Evolutionary conservation across 352 stramenopile genomes (phyloP).

Genomic region (Proteromonas lacertae): DNA sequence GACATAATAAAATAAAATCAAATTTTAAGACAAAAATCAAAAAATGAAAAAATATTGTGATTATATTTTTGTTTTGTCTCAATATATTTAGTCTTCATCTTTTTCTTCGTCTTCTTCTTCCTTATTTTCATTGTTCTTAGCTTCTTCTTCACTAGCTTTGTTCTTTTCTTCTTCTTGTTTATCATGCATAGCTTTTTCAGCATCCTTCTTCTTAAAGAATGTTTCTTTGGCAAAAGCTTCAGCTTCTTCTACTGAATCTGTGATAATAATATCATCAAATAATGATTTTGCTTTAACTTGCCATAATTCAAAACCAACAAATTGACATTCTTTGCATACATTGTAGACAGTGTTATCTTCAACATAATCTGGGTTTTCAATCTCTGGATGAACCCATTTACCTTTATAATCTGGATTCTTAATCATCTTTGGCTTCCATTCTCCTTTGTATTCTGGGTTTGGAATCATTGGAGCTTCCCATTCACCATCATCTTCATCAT

Average conservation of each 20-base stretch:
- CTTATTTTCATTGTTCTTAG: background rate
- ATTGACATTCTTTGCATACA: conserved; percentile 61
- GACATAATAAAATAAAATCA: no score
- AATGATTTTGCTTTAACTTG: conserved; percentile 82
- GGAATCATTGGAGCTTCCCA: conserved; percentile 68
- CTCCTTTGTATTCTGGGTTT: conserved; percentile 89
- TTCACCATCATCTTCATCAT: conserved; percentile 92
- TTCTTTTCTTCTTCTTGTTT: conserved; percentile 25
- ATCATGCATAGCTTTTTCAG: conserved; percentile 66
- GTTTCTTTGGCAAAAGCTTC: conserved; percentile 41
- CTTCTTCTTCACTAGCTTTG: background rate
- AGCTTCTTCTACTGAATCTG: conserved; percentile 66
- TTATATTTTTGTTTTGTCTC: no score
- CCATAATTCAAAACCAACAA: conserved; percentile 96
- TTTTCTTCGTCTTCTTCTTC: no score
- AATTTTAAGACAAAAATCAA: no score
- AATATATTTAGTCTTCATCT: no score
- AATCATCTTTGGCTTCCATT: conserved; percentile 89
- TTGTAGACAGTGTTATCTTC: conserved; percentile 63
- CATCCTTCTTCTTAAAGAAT: conserved; percentile 57
- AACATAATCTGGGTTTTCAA: conserved; percentile 83
- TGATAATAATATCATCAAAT: conserved; percentile 97
- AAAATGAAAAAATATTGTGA: no score
- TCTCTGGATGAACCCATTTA: conserved; percentile 70
- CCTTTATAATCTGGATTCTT: conserved; percentile 96